A percentile compares a stretch with the other conserved stretches of the same genome.
Conservation (phyloP, 768 basidiomycete species). For the Boletus reticuloceps region DNA sequence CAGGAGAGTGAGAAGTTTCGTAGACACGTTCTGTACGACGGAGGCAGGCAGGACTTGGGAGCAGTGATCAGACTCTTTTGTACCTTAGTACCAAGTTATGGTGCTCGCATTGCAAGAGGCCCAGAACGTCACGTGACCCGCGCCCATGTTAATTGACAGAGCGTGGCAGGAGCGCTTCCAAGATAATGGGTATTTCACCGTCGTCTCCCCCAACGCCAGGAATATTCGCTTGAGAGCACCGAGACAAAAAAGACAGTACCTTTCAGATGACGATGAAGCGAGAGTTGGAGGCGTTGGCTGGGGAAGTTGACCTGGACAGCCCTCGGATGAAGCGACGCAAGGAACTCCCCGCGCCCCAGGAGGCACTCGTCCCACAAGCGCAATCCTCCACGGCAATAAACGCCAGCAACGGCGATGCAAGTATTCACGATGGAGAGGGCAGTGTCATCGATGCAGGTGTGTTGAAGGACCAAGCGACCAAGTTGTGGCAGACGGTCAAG, state of each 20-base stretch:
- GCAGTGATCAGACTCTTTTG: no score
- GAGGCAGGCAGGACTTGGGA: neutral
- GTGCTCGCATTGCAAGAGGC: neutral
- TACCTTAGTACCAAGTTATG: no score
- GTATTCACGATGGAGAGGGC: conserved; percentile 19
- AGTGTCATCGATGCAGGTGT: conserved; percentile 23
- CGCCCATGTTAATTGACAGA: conserved; percentile 15
- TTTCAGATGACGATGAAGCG: conserved; percentile 47
- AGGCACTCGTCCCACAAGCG: conserved; percentile 39
- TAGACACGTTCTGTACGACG: conserved; percentile 29
- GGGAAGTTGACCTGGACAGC: conserved; percentile 40
- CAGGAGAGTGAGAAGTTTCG: conserved; percentile 47
- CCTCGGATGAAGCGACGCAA: conserved; percentile 53
- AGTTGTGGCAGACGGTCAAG: conserved; percentile 75
- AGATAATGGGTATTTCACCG: conserved; percentile 35
- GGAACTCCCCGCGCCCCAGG: conserved; percentile 37
- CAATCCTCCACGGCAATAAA: conserved; percentile 32
- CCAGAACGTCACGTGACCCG: conserved; percentile 27
- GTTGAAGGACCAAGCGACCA: conserved; percentile 65
- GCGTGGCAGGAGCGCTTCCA: conserved; percentile 25
- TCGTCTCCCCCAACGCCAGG: conserved; percentile 25
- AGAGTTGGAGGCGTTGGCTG: conserved; percentile 42
- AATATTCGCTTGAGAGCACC: conserved; percentile 27
- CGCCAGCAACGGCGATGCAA: conserved; percentile 23
- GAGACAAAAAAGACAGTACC: conserved; percentile 8